Evolutionary conservation across 352 stramenopile species (phyloP).

Genomic region (Globisporangium cylindrosporum): DNA sequence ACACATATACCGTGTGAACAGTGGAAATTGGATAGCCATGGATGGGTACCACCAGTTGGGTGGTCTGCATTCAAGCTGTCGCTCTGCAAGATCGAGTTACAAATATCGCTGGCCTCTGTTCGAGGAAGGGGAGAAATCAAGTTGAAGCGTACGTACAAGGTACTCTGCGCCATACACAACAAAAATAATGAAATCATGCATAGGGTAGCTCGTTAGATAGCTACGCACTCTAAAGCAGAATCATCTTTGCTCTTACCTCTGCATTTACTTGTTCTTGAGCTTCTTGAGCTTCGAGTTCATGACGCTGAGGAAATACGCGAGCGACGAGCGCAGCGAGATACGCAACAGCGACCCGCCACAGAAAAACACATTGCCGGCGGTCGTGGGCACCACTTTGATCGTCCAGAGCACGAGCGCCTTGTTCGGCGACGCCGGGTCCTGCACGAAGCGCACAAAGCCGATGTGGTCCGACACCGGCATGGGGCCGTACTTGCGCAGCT

Average conservation of each 20-base stretch:
- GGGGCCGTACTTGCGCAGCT: constrained; percentile 39
- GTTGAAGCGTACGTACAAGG: background rate
- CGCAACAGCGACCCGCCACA: constrained; percentile 39
- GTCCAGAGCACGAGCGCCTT: constrained; percentile 48
- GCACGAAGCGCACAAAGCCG: constrained; percentile 59
- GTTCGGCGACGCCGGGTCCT: constrained; percentile 21
- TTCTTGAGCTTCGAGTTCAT: constrained; percentile 20
- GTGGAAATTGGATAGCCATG: too few relatives aligned
- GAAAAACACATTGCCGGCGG: constrained; percentile 40
- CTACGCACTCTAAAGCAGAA: background rate
- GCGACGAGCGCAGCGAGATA: constrained; percentile 30
- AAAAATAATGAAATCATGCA: background rate
- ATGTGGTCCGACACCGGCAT: constrained; percentile 47
- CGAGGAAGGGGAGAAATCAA: background rate
- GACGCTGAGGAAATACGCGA: constrained; percentile 28
- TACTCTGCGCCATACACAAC: too few relatives aligned
- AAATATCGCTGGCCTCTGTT: background rate
- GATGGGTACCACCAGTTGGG: too few relatives aligned
- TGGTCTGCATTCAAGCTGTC: background rate
- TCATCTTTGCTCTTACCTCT: constrained; percentile 4
- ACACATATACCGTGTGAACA: too few relatives aligned
- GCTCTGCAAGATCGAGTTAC: background rate
- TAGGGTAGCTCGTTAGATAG: background rate
- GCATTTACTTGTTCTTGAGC: background rate
- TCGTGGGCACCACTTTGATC: constrained; percentile 41